Base-by-base conservation (phyloP, 2,329 filamentous ascomycete species). In the Helotiales sp. region DNA sequence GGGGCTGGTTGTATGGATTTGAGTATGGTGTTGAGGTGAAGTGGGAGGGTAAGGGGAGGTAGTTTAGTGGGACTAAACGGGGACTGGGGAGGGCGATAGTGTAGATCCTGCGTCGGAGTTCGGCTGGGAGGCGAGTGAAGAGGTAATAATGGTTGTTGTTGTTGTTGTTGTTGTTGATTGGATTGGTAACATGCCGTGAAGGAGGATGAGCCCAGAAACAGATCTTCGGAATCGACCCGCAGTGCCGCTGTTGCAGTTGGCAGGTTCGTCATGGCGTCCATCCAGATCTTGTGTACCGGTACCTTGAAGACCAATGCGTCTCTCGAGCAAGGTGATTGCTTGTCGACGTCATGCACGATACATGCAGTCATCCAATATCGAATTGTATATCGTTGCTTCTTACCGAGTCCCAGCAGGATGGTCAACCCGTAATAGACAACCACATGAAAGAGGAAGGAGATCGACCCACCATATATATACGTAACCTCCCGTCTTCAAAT, bases 61-160 rank as follows among this genome's bases (percentile, higher is more conserved):
- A 61, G 15, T 44, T 13, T 22, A 66, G 34, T 10, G 60, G 59
- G 9, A 65, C 54, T 1, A 65, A 40, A 13, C 64, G 58, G 4
- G 64, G 51, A 6, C 10, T 3, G 6, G 66, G 62, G 12, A 66
- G 58, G 19, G 57, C 58, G 55, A 59, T 29, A 6, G 51, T 40
- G 51, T 61, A 66, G n/a, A 67, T 67, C 33, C 54, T 63, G 19
- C 54, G 40, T 8, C 64, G 61, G 25, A 67, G 51, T 56, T 67
- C 65, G 8, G 54, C 29, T 4, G 64, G 66, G 2, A 67, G 58
- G n/a, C 40, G 51, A 25, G 62, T 38, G 51, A 67, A 66, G 36
- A 53, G 51, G 19, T 42, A 42, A 34, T n/a, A 66, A 64, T 25
- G 31, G 12, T 6, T 31, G 5, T 12, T n/a, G 4, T 48, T 17